Evolutionary conservation across 2,329 filamentous ascomycete genomes (phyloP).

Genomic region (Hypoxylon sp.): DNA sequence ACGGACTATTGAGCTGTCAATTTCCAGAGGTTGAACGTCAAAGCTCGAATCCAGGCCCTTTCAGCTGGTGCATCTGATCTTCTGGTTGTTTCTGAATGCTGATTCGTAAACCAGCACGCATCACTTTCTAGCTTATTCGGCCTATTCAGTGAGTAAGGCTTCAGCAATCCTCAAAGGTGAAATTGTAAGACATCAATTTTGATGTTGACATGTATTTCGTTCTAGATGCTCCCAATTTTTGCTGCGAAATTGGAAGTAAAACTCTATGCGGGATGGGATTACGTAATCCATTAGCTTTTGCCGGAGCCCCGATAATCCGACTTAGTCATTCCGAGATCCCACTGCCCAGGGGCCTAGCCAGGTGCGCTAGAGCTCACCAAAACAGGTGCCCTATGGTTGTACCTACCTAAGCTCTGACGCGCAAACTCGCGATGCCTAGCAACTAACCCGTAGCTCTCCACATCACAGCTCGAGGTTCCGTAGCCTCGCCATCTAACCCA

Average conservation of each 20-base stretch:
- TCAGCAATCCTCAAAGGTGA: slow-evolving; percentile 4
- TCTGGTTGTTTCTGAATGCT: slow-evolving; percentile 1
- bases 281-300: slow-evolving; percentile 15
- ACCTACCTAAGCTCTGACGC: slow-evolving; percentile 46
- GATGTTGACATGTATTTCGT: slow-evolving; percentile 25
- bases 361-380: slow-evolving; percentile 18
- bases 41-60: neutral
- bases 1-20: slow-evolving; percentile 14
- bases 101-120: slow-evolving; percentile 10
- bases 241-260: slow-evolving; percentile 1
- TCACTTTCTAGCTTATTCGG: neutral
- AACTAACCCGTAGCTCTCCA: slow-evolving; percentile 44
- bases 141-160: slow-evolving; percentile 10
- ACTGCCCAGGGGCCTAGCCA: neutral
- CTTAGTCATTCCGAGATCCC: slow-evolving; percentile 12
- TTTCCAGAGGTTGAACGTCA: neutral
- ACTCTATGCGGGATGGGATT: slow-evolving; percentile 7
- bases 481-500: slow-evolving; percentile 44
- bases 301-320: slow-evolving; percentile 24
- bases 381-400: slow-evolving; percentile 8
- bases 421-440: slow-evolving; percentile 53
- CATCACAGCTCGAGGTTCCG: slow-evolving; percentile 39
- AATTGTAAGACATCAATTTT: slow-evolving; percentile 18
- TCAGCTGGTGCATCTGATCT: neutral
- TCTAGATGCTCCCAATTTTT: neutral